Evolutionary conservation across 2,329 filamentous ascomycete species (phyloP), one percentile per base, ranked within the genome.

Genomic region (Chrysoporthe puriensis): DNA sequence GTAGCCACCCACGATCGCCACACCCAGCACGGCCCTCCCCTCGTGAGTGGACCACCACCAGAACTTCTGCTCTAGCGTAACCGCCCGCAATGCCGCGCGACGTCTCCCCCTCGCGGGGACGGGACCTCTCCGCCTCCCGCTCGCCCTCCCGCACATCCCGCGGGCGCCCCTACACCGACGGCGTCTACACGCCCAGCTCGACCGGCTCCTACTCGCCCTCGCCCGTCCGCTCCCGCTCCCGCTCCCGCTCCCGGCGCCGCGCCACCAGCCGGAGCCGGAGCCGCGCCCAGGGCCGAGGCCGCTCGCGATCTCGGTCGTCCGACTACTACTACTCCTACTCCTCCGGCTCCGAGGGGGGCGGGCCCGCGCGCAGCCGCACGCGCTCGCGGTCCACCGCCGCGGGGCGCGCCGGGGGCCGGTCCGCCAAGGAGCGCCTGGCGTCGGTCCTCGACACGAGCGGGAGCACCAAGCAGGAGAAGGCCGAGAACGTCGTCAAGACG

Each of bases 401-500:
- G 3, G 66, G 66, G 62, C 56, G 48, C 40, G 43, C 60, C 44
- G 46, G 46, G 2, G 34, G 26, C 7, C 32, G 16, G 26, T 57
- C 64, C 16, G 44, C 62, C 18, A 59, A 63, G 52, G 40, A 26
- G 8, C 63, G 63, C 18, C 42, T 70, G 21, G 52, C 62, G 4
- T 56, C 63, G 43, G 26, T 65, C 67, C 60, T 66, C 32, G 60
- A 36, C 46, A 60, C 40, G 13, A 62, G 40, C 59, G 66, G 40
- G 64, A 66, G 21, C 62, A 64, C 59, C 13, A 63, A 57, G 36
- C 70, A 73, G 11, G 68, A 71, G 21, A 70, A 68, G 40, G 66
- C 67, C 14, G 72, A 74, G 58, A 68, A 72, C 7, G 68, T 69
- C 13, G 62, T 77, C 63, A 79, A 79, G 70, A 72, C 75, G n/a